phyloP scores from a whole-genome alignment of 148 eudicot genomes.

The Gaultheria prostrata region DNA sequence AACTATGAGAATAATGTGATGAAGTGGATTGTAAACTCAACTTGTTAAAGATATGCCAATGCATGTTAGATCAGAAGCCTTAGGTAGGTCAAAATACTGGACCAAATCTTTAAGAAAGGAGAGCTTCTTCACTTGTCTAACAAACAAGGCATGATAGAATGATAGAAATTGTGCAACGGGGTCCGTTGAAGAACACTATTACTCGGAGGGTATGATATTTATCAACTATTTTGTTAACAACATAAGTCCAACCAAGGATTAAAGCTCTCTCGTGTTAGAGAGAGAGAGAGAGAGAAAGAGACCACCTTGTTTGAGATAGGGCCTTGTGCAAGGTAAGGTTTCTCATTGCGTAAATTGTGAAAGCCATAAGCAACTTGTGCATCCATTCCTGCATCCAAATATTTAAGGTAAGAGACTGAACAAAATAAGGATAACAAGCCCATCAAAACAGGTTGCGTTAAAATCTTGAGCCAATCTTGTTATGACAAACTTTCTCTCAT shows the following conservation, averaged over 20 bases:
- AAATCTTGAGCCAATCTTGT: not conserved
- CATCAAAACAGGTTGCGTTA: not conserved
- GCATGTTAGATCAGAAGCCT: not conserved
- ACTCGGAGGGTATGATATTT: too few species aligned
- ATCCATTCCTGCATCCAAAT: slow-evolving; percentile 69
- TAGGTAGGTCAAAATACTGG: not conserved
- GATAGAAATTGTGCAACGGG: not conserved
- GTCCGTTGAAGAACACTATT: too few species aligned
- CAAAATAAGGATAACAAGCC: not conserved
- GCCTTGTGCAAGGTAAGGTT: slow-evolving; percentile 90
- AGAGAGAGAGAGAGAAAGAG: not conserved
- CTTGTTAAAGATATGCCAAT: not conserved
- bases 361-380: slow-evolving; percentile 93
- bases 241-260: not conserved
- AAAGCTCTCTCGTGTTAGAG: not conserved
- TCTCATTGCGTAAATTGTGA: slow-evolving; percentile 81
- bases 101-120: not conserved
- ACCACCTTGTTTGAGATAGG: slow-evolving; percentile 79
- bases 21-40: not conserved
- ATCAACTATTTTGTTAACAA: too few species aligned
- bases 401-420: slow-evolving; percentile 1
- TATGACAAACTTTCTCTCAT: not conserved
- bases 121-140: not conserved
- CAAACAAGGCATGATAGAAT: not conserved
- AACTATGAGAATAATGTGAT: not conserved